Conservation (phyloP, 305 asterid species). For the Withania somnifera region DNA sequence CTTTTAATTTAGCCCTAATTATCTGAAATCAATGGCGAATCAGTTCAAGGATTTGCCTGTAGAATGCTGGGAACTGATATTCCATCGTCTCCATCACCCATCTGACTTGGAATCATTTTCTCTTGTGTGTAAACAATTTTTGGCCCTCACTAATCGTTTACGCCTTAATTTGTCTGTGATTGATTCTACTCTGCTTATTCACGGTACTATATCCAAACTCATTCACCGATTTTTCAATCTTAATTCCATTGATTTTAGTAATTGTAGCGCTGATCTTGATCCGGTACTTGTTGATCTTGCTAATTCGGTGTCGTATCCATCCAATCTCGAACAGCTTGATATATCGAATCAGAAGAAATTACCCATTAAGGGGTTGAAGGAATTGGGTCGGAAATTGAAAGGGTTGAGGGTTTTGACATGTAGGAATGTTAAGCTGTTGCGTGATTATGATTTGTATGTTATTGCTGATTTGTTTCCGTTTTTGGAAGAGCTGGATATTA, state of each 20-base stretch:
- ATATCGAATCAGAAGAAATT: not conserved
- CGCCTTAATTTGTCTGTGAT: not conserved
- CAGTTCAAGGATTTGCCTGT: conserved; percentile 4
- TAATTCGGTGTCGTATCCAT: not conserved
- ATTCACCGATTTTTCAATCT: conserved; percentile 2
- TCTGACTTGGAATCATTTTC: conserved; percentile 7
- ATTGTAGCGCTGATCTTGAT: not conserved
- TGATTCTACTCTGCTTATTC: not conserved
- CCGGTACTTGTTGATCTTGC: not conserved
- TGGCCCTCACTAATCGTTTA: conserved; percentile 3
- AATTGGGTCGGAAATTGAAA: not conserved
- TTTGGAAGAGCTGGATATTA: conserved; percentile 13
- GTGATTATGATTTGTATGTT: conserved; percentile 1
- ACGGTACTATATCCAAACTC: conserved; percentile 1
- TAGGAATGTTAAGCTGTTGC: not conserved
- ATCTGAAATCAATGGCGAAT: not conserved
- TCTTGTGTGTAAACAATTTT: conserved; percentile 6
- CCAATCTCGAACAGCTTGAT: conserved; percentile 1
- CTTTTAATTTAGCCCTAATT: not conserved
- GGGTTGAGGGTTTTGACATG: conserved; percentile 12
- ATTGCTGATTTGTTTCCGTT: conserved; percentile 1
- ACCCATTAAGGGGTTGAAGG: not conserved
- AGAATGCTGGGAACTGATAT: conserved; percentile 15
- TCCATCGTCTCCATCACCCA: not conserved
- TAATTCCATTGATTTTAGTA: conserved; percentile 2